Evolutionary conservation across 1,139 yeast species (phyloP).

Genomic region (Blastobotrys serpentis): DNA sequence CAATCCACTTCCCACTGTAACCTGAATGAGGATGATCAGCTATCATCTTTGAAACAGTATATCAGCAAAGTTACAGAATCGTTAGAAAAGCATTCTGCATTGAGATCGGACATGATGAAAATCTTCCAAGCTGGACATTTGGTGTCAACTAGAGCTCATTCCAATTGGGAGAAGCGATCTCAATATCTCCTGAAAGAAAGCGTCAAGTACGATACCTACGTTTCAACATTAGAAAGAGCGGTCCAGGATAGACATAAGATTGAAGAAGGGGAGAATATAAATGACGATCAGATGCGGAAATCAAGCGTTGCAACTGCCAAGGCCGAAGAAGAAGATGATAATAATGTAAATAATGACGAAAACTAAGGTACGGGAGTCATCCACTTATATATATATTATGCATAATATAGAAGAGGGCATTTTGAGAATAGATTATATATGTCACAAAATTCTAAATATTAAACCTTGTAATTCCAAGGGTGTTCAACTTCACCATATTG

Average conservation of each 20-base stretch:
- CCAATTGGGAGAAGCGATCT: constrained; percentile 38
- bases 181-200: constrained; percentile 35
- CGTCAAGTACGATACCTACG: constrained; percentile 36
- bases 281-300: not conserved
- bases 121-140: constrained; percentile 30
- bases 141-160: constrained; percentile 33
- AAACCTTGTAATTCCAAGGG: constrained; percentile 44
- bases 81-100: constrained; percentile 33
- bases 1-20: constrained; percentile 31
- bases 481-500: constrained; percentile 83
- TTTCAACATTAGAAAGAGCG: constrained; percentile 31
- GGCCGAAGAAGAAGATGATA: constrained; percentile 8
- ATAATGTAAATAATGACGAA: not conserved
- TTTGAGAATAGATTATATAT: too few relatives aligned
- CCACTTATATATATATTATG: not conserved
- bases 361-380: constrained; percentile 2
- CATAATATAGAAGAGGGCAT: not conserved
- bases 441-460: too few relatives aligned
- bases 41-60: constrained; percentile 29
- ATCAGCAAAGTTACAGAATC: constrained; percentile 27
- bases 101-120: constrained; percentile 27
- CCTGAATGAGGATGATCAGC: constrained; percentile 33
- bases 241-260: constrained; percentile 24
- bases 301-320: not conserved
- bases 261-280: not conserved